Evolutionary conservation across 2,329 filamentous ascomycete species (phyloP).

Genomic region (Huntiella omanensis): DNA sequence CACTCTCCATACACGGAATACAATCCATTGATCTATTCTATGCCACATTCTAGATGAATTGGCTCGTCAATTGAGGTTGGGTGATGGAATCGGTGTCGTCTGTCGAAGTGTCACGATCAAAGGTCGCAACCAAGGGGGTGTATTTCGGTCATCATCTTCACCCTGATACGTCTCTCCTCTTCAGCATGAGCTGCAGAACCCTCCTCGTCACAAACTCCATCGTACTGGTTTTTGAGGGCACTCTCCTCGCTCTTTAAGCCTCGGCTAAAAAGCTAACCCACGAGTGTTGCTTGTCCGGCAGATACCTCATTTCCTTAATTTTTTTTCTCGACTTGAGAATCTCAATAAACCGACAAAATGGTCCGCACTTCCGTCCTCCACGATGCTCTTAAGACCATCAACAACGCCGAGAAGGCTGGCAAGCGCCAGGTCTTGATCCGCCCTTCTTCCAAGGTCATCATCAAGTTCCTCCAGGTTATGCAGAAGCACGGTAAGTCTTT

Average conservation of each 20-base stretch:
- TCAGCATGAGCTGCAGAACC: slow-evolving; percentile 54
- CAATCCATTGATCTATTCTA: no score
- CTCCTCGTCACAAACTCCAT: slow-evolving; percentile 27
- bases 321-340: slow-evolving; percentile 53
- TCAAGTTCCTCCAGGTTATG: slow-evolving; percentile 99
- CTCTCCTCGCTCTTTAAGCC: slow-evolving; percentile 46
- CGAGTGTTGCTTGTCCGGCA: slow-evolving; percentile 21
- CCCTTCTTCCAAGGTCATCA: slow-evolving; percentile 97
- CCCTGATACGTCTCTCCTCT: slow-evolving; percentile 43
- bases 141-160: slow-evolving; percentile 11
- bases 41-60: neutral
- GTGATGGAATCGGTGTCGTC: neutral
- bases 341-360: slow-evolving; percentile 69
- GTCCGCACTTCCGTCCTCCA: slow-evolving; percentile 98
- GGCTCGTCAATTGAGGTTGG: neutral
- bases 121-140: slow-evolving; percentile 11
- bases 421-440: slow-evolving; percentile 99
- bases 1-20: no score
- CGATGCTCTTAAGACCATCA: slow-evolving; percentile 98
- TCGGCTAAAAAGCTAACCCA: slow-evolving; percentile 42
- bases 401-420: slow-evolving; percentile 99
- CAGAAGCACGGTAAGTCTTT: slow-evolving; percentile 86
- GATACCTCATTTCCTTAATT: slow-evolving; percentile 43
- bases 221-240: slow-evolving; percentile 31
- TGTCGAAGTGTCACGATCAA: neutral